Conservation (phyloP, 2,329 filamentous ascomycete genomes). For the Colletotrichum sublineola region DNA sequence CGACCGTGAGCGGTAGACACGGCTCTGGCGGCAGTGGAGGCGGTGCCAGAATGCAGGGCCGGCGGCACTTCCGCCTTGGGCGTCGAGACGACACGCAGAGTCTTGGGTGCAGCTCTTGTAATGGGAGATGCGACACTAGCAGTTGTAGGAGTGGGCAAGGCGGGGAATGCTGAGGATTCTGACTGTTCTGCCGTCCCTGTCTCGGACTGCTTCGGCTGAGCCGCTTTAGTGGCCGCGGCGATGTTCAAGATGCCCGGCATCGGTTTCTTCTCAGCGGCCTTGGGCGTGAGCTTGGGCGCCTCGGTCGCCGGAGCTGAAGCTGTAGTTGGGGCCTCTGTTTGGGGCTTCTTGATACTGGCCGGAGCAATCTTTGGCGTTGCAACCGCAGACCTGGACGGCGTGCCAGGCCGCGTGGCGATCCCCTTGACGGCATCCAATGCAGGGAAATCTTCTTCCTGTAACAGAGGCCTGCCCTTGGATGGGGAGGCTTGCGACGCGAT, state of each 20-base stretch:
- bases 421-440: conserved; percentile 64
- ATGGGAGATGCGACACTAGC: conserved; percentile 63
- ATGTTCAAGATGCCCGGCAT: conserved; percentile 62
- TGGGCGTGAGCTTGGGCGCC: conserved; percentile 40
- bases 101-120: conserved; percentile 69
- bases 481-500: conserved; percentile 56
- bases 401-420: conserved; percentile 50
- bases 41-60: conserved; percentile 13
- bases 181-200: conserved; percentile 51
- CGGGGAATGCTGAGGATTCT: conserved; percentile 61
- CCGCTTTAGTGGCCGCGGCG: conserved; percentile 60
- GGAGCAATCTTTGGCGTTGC: conserved; percentile 53
- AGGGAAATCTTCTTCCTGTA: conserved; percentile 75
- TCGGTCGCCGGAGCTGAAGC: neutral
- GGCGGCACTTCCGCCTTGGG: conserved; percentile 71
- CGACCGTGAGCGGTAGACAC: conserved; percentile 62
- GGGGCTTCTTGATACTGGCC: conserved; percentile 51
- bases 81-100: conserved; percentile 77
- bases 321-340: conserved; percentile 39
- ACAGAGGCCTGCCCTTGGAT: conserved; percentile 46
- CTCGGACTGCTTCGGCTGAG: conserved; percentile 50
- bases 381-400: conserved; percentile 52
- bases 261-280: conserved; percentile 54
- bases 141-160: conserved; percentile 63
- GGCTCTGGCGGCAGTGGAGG: conserved; percentile 54